Conservation (phyloP, 495 filamentous ascomycete genomes). For the Penicillium steckii region DNA sequence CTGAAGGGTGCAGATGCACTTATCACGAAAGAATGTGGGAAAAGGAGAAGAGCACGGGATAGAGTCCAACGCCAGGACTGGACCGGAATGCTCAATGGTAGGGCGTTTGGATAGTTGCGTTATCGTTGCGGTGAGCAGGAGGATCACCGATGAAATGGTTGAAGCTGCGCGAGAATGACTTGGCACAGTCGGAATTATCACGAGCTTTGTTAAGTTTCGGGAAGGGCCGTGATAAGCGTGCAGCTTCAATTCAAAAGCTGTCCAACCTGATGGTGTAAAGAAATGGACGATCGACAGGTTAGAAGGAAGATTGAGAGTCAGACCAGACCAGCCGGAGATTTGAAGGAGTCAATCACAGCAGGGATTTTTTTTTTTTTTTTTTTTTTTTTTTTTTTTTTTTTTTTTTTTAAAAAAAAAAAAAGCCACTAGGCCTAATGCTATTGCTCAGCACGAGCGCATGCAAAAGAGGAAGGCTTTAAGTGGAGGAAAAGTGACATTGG, state of each 20-base stretch:
- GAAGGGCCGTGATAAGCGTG: constrained; percentile 26
- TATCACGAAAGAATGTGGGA: constrained; percentile 13
- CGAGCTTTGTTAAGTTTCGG: constrained; percentile 11
- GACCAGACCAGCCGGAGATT: constrained; percentile 4
- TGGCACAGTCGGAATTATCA: not conserved
- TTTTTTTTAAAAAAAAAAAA: too few relatives aligned
- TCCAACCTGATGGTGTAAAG: not conserved
- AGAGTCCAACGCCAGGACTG: constrained; percentile 13
- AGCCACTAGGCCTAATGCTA: too few relatives aligned
- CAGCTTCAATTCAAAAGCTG: constrained; percentile 16
- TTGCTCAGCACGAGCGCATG: constrained; percentile 22
- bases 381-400: too few relatives aligned
- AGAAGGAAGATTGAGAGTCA: constrained; percentile 4
- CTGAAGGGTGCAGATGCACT: not conserved
- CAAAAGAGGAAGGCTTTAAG: constrained; percentile 21
- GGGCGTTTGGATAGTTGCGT: constrained; percentile 7
- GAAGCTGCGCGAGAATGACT: not conserved
- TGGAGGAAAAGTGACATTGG: constrained; percentile 30
- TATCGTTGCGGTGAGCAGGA: constrained; percentile 31
- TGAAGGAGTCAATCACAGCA: constrained; percentile 15
- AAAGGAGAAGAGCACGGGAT: constrained; percentile 11
- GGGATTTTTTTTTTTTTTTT: too few relatives aligned
- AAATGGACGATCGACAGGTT: constrained; percentile 16
- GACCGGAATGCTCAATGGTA: constrained; percentile 13
- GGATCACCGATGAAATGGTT: too few relatives aligned